phyloP scores from a whole-genome alignment of 768 basidiomycete genomes.

The Tylopilus rubrobrunneus region DNA sequence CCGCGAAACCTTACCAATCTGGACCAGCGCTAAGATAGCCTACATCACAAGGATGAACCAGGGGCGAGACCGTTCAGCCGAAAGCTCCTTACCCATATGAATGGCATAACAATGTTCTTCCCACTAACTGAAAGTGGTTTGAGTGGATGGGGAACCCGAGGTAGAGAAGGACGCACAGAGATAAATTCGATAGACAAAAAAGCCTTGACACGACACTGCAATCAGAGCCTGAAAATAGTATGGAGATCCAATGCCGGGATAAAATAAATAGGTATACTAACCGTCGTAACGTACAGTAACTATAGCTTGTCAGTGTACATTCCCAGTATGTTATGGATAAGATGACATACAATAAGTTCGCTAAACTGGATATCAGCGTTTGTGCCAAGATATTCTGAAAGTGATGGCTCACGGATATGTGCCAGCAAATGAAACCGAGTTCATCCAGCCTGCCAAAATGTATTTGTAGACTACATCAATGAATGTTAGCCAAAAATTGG shows the following conservation, averaged over 20 bases:
- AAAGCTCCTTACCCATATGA: constrained; percentile 2
- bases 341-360: constrained; percentile 1
- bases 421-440: background rate
- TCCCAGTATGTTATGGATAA: background rate
- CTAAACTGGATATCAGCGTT: background rate
- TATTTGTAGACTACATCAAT: constrained; percentile 6
- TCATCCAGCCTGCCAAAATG: background rate
- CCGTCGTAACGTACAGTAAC: background rate
- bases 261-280: background rate
- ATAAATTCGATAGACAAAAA: constrained; percentile 14
- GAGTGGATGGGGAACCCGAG: background rate
- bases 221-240: constrained; percentile 5
- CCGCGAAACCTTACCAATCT: constrained; percentile 3
- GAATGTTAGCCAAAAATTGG: background rate
- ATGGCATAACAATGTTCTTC: background rate
- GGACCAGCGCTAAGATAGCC: background rate
- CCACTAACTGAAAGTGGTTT: background rate
- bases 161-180: constrained; percentile 2
- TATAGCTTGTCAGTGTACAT: background rate
- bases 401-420: background rate
- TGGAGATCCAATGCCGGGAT: accelerated
- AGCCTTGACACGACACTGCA: constrained; percentile 4
- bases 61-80: too few species aligned
- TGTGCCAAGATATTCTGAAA: too few species aligned
- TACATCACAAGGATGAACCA: background rate